These are phyloP conservation scores for Cokeromyces recurvatus DNA, from an alignment of 371 early-diverging fungal species.

Conservation along the genomic window DNA sequence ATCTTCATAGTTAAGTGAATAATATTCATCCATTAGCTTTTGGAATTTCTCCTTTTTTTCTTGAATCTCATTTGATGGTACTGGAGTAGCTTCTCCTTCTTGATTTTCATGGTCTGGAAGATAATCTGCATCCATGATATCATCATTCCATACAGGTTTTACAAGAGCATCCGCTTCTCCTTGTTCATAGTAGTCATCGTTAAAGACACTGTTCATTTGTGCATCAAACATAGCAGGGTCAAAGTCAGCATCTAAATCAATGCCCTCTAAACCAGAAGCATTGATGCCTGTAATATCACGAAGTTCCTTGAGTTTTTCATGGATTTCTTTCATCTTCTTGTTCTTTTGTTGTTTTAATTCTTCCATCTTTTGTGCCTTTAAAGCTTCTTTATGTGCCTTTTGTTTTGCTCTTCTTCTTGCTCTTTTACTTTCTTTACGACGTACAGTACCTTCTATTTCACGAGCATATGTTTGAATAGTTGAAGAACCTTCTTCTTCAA, in stretches of 20 bases:
- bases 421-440: constrained; percentile 74
- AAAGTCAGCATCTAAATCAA: constrained; percentile 88
- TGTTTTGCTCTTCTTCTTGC: constrained; percentile 62
- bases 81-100: not conserved
- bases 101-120: constrained; percentile 64
- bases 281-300: constrained; percentile 80
- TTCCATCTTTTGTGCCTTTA: constrained; percentile 66
- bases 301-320: constrained; percentile 73
- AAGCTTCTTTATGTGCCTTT: constrained; percentile 66
- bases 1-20: constrained; percentile 92
- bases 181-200: constrained; percentile 62
- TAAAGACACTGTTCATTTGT: constrained; percentile 78
- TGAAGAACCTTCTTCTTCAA: constrained; percentile 76
- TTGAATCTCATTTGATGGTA: not conserved
- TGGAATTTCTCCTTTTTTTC: constrained; percentile 29
- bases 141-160: constrained; percentile 68
- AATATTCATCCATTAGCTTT: constrained; percentile 83
- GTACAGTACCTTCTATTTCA: constrained; percentile 65
- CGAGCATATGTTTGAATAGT: constrained; percentile 74
- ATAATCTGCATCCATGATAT: constrained; percentile 88
- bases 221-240: constrained; percentile 80
- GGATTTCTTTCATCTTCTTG: constrained; percentile 79
- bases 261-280: constrained; percentile 65
- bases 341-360: constrained; percentile 89
- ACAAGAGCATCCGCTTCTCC: constrained; percentile 37